Conservation (phyloP, 164 flowering plant species). For the Malania oleifera region DNA sequence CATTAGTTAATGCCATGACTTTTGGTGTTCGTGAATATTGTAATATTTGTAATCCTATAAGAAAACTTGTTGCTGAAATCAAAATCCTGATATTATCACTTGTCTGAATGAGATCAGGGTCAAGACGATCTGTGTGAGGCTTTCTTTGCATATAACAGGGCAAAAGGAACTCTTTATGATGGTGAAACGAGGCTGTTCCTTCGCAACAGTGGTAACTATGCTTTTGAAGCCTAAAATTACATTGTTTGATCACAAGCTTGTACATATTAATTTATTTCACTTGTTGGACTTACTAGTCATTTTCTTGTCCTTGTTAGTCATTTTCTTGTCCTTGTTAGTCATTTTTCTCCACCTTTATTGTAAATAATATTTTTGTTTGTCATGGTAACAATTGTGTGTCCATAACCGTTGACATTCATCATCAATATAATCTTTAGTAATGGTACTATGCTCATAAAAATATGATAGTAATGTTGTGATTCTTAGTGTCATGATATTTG, state of each 20-base stretch:
- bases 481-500: no score
- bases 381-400: no score
- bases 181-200: conserved; percentile 96
- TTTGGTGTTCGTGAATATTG: neutral
- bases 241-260: neutral
- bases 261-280: neutral
- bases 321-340: no score
- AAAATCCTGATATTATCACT: conserved; percentile 2
- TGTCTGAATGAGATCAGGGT: conserved; percentile 49
- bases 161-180: conserved; percentile 95
- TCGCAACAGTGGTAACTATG: conserved; percentile 54
- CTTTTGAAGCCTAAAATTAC: neutral
- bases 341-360: no score
- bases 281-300: no score
- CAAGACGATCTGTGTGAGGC: conserved; percentile 94
- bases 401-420: no score
- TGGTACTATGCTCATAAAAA: no score
- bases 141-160: conserved; percentile 90
- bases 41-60: neutral
- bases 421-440: no score
- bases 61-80: neutral
- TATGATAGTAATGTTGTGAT: no score
- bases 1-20: neutral
- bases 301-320: no score
- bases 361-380: no score